Conservation (phyloP, 176 grass and related monocot species). For the Alloteropsis semialata region DNA sequence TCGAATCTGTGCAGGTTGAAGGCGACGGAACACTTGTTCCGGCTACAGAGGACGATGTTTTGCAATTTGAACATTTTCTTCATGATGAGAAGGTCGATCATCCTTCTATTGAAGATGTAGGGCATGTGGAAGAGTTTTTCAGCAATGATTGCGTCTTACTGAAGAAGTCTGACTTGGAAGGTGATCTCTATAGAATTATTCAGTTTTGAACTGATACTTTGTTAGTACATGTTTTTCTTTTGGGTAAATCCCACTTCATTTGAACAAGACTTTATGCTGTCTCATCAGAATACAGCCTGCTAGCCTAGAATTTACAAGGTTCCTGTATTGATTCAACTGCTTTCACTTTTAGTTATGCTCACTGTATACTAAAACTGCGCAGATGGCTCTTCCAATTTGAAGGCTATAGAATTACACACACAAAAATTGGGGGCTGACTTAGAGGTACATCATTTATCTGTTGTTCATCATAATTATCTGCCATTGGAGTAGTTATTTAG, state of each 20-base stretch:
- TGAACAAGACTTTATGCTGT: slow-evolving; percentile 12
- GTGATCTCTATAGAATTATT: slow-evolving; percentile 32
- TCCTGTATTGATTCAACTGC: slow-evolving; percentile 19
- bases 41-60: slow-evolving; percentile 91
- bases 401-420: slow-evolving; percentile 36
- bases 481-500: neutral
- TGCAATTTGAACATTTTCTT: slow-evolving; percentile 75
- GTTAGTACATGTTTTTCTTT: slow-evolving; percentile 21
- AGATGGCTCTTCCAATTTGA: slow-evolving; percentile 47
- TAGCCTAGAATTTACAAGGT: slow-evolving; percentile 15
- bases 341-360: neutral
- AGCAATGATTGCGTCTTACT: slow-evolving; percentile 44
- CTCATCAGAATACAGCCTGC: neutral
- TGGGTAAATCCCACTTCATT: slow-evolving; percentile 23
- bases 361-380: slow-evolving; percentile 16
- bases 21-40: slow-evolving; percentile 94
- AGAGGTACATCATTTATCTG: slow-evolving; percentile 57
- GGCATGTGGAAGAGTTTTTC: slow-evolving; percentile 45
- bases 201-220: neutral
- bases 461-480: slow-evolving; percentile 31
- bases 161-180: slow-evolving; percentile 65
- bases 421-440: slow-evolving; percentile 41
- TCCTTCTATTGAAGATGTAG: slow-evolving; percentile 49
- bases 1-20: slow-evolving; percentile 73
- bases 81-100: slow-evolving; percentile 71